These are phyloP conservation scores for Schizopora paradoxa DNA, from an alignment of 1,284 basidiomycete species.

Conservation along the genomic window DNA sequence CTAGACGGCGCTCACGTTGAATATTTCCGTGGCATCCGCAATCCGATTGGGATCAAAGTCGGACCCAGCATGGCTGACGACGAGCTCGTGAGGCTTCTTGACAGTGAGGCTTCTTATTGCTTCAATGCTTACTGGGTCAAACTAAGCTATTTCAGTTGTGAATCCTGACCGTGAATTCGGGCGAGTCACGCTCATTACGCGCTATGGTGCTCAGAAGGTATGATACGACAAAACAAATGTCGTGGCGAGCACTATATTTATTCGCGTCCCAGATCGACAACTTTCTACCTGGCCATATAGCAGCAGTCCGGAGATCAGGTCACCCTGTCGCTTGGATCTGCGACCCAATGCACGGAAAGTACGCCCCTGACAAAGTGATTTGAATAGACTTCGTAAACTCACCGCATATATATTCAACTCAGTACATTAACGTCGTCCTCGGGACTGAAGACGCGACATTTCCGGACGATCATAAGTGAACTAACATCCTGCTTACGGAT, in stretches of 20 bases:
- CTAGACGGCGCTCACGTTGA: slow-evolving; percentile 92
- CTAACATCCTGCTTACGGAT: slow-evolving; percentile 80
- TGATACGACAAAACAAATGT: not conserved
- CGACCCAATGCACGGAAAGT: slow-evolving; percentile 98
- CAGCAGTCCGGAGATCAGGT: slow-evolving; percentile 72
- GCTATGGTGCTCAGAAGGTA: slow-evolving; percentile 88
- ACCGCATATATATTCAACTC: slow-evolving; percentile 4
- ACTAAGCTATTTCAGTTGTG: slow-evolving; percentile 49
- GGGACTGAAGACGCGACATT: slow-evolving; percentile 86
- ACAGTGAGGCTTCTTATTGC: slow-evolving; percentile 47
- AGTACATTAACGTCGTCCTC: slow-evolving; percentile 77
- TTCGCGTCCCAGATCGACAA: slow-evolving; percentile 57
- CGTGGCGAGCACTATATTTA: not conserved
- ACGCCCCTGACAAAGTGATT: slow-evolving; percentile 30
- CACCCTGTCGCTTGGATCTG: slow-evolving; percentile 93
- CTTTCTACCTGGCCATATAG: slow-evolving; percentile 78
- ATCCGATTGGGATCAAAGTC: slow-evolving; percentile 96
- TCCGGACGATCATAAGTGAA: slow-evolving; percentile 88
- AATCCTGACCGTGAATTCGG: slow-evolving; percentile 84
- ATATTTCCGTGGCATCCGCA: slow-evolving; percentile 91
- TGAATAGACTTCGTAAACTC: slow-evolving; percentile 4
- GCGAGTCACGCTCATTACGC: slow-evolving; percentile 85
- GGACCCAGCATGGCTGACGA: slow-evolving; percentile 81
- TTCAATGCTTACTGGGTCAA: slow-evolving; percentile 1
- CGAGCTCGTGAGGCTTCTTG: slow-evolving; percentile 78